Evolutionary conservation across 768 basidiomycete genomes (phyloP).

Genomic region (Suillus weaverae): DNA sequence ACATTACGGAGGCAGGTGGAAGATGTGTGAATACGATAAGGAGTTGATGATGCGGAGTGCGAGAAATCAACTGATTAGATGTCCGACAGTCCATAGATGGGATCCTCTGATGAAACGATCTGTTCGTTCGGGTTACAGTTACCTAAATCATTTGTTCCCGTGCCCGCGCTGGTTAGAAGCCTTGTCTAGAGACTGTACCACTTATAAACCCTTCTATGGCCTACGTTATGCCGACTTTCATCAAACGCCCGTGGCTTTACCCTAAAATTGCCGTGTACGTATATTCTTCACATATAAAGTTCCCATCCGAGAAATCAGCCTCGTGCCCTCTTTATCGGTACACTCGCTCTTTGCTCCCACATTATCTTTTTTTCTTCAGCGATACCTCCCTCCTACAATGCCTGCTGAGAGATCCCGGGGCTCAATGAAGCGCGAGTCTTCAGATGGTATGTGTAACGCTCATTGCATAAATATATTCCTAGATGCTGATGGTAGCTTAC

Average conservation of each 20-base stretch:
- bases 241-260: conserved; percentile 31
- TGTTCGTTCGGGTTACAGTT: conserved; percentile 15
- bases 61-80: conserved; percentile 11
- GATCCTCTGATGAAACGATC: conserved; percentile 8
- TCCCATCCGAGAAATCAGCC: conserved; percentile 17
- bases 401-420: conserved; percentile 47
- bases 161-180: not conserved
- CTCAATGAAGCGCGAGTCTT: conserved; percentile 32
- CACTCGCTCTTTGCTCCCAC: conserved; percentile 18
- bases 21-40: conserved; percentile 13
- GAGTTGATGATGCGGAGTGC: not conserved
- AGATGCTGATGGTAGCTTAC: conserved; percentile 15
- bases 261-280: conserved; percentile 38
- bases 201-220: conserved; percentile 31
- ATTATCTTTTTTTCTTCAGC: conserved; percentile 12
- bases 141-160: conserved; percentile 14
- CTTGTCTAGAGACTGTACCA: conserved; percentile 14
- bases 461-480: conserved; percentile 5
- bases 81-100: conserved; percentile 4
- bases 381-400: conserved; percentile 38
- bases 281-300: conserved; percentile 31
- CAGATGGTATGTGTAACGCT: conserved; percentile 36
- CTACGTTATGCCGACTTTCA: conserved; percentile 28
- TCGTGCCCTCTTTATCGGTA: conserved; percentile 26
- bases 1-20: not conserved